A percentile compares a stretch with the other conserved stretches of the same genome.
These are phyloP conservation scores for Athelia psychrophila DNA, from an alignment of 1,284 basidiomycete species.

Conservation along the genomic window DNA sequence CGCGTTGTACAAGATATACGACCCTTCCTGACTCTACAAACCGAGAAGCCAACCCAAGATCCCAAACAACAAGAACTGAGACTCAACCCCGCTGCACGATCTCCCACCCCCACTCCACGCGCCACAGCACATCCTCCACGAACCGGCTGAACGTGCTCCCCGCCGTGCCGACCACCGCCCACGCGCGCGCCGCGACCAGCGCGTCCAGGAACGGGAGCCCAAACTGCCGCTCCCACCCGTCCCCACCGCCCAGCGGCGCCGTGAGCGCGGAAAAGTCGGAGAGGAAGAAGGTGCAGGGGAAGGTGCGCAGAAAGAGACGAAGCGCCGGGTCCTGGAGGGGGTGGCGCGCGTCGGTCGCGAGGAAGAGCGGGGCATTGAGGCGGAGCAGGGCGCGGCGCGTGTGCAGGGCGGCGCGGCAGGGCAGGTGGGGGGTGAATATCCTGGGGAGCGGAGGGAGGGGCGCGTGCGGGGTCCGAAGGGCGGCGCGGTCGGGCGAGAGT, in stretches of 20 bases:
- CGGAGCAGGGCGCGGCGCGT: constrained; percentile 25
- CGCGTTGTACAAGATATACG: too few relatives aligned
- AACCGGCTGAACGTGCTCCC: constrained; percentile 74
- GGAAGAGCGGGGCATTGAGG: constrained; percentile 64
- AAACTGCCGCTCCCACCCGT: constrained; percentile 42
- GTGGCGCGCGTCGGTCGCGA: constrained; percentile 64
- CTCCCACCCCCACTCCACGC: constrained; percentile 47
- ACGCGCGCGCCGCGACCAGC: constrained; percentile 57
- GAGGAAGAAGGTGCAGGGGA: constrained; percentile 71
- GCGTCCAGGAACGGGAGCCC: constrained; percentile 68
- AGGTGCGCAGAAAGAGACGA: constrained; percentile 47
- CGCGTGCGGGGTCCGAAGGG: constrained; percentile 17
- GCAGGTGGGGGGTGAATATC: constrained; percentile 15
- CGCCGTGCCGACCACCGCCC: constrained; percentile 61
- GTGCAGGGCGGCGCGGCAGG: constrained; percentile 36
- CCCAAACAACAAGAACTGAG: too few relatives aligned
- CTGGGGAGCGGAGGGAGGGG: constrained; percentile 17
- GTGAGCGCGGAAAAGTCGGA: constrained; percentile 47
- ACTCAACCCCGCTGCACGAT: constrained; percentile 52
- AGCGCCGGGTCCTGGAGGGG: constrained; percentile 46
- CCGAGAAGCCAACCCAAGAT: too few relatives aligned
- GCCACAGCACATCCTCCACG: constrained; percentile 65
- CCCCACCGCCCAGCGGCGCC: constrained; percentile 36
- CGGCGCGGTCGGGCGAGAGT: constrained; percentile 13
- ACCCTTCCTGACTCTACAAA: too few relatives aligned